Evolutionary conservation across 306 rosid species (phyloP).

Genomic region (Ochetophila trinervis): DNA sequence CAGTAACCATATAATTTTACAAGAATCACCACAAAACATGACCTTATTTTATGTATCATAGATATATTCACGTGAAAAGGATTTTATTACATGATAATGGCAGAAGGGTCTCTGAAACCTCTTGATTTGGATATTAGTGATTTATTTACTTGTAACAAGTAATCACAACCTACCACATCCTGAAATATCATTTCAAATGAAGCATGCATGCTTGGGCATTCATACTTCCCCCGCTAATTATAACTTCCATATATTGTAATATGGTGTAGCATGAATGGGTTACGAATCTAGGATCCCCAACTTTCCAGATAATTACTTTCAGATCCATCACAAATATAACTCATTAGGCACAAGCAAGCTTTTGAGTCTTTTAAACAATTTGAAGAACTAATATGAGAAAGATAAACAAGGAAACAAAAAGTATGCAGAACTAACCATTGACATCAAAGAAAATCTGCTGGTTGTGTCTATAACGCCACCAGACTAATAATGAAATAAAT

Average conservation of each 20-base stretch:
- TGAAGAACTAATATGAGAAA: neutral
- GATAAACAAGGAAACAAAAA: neutral
- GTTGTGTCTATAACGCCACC: conserved; percentile 92
- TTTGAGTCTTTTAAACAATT: neutral
- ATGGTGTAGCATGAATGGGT: neutral
- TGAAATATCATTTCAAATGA: neutral
- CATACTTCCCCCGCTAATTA: neutral
- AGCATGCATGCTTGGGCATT: neutral
- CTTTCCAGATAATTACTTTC: neutral
- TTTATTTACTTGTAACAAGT: neutral
- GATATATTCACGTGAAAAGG: too few relatives aligned
- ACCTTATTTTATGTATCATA: too few relatives aligned
- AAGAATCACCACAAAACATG: too few relatives aligned
- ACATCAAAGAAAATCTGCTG: conserved; percentile 97
- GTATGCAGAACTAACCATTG: conserved; percentile 53
- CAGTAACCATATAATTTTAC: too few relatives aligned
- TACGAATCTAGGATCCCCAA: neutral
- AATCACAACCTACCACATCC: neutral
- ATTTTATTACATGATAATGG: too few relatives aligned
- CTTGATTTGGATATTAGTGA: neutral
- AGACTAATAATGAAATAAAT: conserved; percentile 55
- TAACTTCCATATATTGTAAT: neutral
- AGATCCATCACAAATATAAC: conserved; percentile 1
- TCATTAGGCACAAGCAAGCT: conserved; percentile 9
- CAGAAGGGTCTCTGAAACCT: too few relatives aligned